These are phyloP conservation scores for Melampsora larici-populina DNA, from an alignment of 1,284 basidiomycete species.

Conservation along the genomic window DNA sequence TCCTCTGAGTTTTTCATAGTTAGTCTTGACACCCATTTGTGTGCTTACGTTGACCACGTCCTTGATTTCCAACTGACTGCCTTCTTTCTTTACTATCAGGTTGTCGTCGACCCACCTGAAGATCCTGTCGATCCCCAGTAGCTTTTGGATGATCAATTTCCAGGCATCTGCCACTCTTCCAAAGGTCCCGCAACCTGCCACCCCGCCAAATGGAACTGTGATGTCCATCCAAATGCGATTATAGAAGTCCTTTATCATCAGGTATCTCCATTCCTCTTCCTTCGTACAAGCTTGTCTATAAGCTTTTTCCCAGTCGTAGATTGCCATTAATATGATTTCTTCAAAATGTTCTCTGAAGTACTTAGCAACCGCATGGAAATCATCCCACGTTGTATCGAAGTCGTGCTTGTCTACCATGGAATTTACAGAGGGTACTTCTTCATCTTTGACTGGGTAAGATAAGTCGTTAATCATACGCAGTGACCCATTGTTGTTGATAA, in stretches of 20 bases:
- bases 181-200: no score
- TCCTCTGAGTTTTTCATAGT: not conserved
- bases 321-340: conserved; percentile 7
- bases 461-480: not conserved
- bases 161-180: not conserved
- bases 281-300: no score
- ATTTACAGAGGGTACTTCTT: not conserved
- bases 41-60: not conserved
- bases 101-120: not conserved
- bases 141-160: not conserved
- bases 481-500: not conserved
- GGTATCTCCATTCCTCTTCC: no score
- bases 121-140: not conserved
- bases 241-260: not conserved
- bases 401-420: not conserved
- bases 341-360: not conserved
- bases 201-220: not conserved
- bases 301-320: no score
- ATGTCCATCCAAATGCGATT: not conserved
- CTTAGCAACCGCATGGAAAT: not conserved
- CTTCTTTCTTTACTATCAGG: no score
- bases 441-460: not conserved
- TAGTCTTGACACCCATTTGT: not conserved
- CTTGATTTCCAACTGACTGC: not conserved
- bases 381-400: conserved; percentile 11